Conservation (phyloP, 2,329 filamentous ascomycete genomes). For the Didymella pomorum region DNA sequence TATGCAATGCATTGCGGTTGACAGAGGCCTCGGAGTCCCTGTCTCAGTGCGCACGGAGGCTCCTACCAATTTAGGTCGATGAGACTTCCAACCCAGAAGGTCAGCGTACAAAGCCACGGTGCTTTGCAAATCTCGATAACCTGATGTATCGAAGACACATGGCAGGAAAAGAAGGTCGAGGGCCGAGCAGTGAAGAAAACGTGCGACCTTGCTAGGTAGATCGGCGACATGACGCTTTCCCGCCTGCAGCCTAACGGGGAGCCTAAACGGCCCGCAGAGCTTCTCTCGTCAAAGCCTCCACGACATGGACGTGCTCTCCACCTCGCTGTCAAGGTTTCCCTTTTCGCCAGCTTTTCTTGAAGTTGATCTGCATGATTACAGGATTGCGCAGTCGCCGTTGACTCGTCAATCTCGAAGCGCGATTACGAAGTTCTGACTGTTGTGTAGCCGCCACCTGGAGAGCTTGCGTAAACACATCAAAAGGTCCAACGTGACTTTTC, state of each 20-base stretch:
- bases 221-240: not conserved
- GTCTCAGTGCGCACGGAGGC: too few species aligned
- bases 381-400: not conserved
- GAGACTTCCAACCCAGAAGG: not conserved
- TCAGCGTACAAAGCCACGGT: not conserved
- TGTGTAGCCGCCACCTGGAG: not conserved
- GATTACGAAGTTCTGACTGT: not conserved
- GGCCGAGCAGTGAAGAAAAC: not conserved
- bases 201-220: not conserved
- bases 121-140: not conserved
- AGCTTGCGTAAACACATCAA: constrained; percentile 4
- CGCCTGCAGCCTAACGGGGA: constrained; percentile 2
- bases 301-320: constrained; percentile 7
- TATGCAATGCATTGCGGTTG: too few species aligned
- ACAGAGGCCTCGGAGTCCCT: too few species aligned
- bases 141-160: too few species aligned
- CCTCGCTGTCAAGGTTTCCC: not conserved
- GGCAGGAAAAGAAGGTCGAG: not conserved
- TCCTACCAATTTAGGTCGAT: too few species aligned
- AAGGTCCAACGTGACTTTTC: constrained; percentile 1
- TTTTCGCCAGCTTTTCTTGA: not conserved
- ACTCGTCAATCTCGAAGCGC: not conserved
- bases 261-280: not conserved
- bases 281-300: constrained; percentile 12
- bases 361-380: not conserved